Conservation (phyloP, 2,329 filamentous ascomycete genomes). For the Aspergillus alliaceus region DNA sequence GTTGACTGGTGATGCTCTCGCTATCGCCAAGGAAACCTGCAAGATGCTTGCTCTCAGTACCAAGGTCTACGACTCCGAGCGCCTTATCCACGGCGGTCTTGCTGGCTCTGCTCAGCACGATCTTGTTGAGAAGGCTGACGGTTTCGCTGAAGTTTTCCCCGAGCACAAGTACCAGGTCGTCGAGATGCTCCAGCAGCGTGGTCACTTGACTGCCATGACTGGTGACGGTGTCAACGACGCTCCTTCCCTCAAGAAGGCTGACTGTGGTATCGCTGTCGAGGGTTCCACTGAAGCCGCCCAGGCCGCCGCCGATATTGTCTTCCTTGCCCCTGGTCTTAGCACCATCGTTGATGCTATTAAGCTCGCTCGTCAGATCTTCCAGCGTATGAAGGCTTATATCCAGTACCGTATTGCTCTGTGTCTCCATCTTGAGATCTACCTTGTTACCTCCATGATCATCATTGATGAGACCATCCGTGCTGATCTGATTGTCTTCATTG, state of each 20-base stretch:
- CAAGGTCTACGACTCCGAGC: conserved; percentile 79
- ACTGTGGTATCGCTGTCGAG: conserved; percentile 73
- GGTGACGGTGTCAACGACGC: conserved; percentile 76
- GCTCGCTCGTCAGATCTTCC: conserved; percentile 73
- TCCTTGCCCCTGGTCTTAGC: conserved; percentile 69
- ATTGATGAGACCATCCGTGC: conserved; percentile 73
- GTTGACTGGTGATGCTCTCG: conserved; percentile 77
- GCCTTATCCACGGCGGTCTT: conserved; percentile 74
- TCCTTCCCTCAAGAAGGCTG: conserved; percentile 71
- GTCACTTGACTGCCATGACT: conserved; percentile 73
- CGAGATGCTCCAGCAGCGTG: conserved; percentile 72
- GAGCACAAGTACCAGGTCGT: conserved; percentile 77
- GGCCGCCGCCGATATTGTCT: conserved; percentile 72
- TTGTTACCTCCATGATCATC: conserved; percentile 76
- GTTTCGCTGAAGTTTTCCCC: conserved; percentile 73
- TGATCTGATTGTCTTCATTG: conserved; percentile 76
- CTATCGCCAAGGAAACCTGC: conserved; percentile 79
- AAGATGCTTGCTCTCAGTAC: conserved; percentile 78
- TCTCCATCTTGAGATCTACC: conserved; percentile 73
- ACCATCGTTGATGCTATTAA: conserved; percentile 74
- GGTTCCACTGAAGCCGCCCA: conserved; percentile 71
- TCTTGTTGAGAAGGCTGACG: conserved; percentile 72
- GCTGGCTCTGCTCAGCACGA: conserved; percentile 72
- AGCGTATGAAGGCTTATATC: conserved; percentile 76
- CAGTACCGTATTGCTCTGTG: conserved; percentile 76